A percentile compares a stretch with the other conserved stretches of the same genome.
Conservation (phyloP, 2,329 filamentous ascomycete species). For the Aspergillus chevalieri region DNA sequence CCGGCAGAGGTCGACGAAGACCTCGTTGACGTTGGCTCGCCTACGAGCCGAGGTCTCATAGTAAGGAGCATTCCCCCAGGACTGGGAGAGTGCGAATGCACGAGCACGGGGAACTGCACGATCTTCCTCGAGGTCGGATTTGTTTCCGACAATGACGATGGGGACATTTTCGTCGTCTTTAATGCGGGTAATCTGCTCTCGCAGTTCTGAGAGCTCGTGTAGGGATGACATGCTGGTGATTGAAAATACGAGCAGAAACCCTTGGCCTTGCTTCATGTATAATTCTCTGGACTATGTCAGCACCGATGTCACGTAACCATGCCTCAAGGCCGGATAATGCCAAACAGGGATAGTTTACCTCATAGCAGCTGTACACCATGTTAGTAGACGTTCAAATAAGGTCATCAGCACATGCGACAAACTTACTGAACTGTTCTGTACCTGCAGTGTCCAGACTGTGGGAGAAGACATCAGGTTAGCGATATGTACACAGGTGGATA, state of each 20-base stretch:
- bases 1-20: constrained; percentile 76
- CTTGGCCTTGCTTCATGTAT: constrained; percentile 91
- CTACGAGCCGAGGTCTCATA: constrained; percentile 83
- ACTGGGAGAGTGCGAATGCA: constrained; percentile 78
- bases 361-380: constrained; percentile 45
- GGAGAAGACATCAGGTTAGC: constrained; percentile 11
- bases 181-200: constrained; percentile 85
- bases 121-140: constrained; percentile 82
- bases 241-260: constrained; percentile 86
- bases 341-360: constrained; percentile 38
- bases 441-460: constrained; percentile 76
- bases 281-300: constrained; percentile 54
- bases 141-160: constrained; percentile 88
- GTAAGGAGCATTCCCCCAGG: constrained; percentile 80
- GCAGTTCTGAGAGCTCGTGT: constrained; percentile 70
- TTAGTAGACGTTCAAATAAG: constrained; percentile 8
- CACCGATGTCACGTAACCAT: not conserved
- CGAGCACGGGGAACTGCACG: constrained; percentile 69
- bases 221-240: constrained; percentile 83
- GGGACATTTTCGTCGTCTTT: constrained; percentile 81
- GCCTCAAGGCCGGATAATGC: not conserved
- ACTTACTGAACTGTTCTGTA: constrained; percentile 86
- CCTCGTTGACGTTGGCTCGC: constrained; percentile 81
- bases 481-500: not conserved
- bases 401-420: not conserved